Evolutionary conservation across 768 basidiomycete genomes (phyloP), one percentile per base, ranked within the genome.

Genomic region (Mycena kentingensis): DNA sequence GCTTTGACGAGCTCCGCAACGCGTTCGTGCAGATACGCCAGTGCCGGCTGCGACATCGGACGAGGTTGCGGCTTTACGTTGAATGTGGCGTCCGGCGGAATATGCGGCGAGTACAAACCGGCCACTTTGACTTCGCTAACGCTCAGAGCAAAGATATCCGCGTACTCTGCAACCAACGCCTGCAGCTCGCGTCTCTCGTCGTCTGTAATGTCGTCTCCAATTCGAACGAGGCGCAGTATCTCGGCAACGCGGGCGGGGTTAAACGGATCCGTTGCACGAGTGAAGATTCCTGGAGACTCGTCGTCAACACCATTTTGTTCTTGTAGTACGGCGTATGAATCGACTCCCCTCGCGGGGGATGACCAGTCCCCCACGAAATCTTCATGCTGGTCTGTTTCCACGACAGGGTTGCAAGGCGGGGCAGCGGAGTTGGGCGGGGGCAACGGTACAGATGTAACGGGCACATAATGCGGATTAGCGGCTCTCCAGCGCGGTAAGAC

Each of bases 81-180:
- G 51, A 77, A 71, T 13, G 11, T 62, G 0, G 60, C 46, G 4
- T 56, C 63, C 18, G 54, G 46, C 1, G 65, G 64, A 2, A 77
- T 60, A 50, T 68, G 55, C 7, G 77, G 58, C 3, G 41, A 46
- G 57, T 75, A 73, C 8, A 60, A 54, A 7, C 62, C 65, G 0
- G 75, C 67, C 0, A 58, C 51, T 3, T 48, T 46, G 1, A 77
- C 74, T 51, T 78, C 72, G 11, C 62, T 60, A 3, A 75, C 51
- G 0, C 67, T 66, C 2, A 75, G 54, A 2, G 73, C 70, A 51
- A 75, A 78, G 28, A 63, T 57, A 52, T 76, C 73, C 0, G 75
- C 70, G 48, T 62, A 74, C 49, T 70, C 56, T 0, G 10, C 24
- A 0, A 77, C 31, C 5, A 75, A 47, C 0, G 37, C 45, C 0